A percentile compares a stretch with the other conserved stretches of the same genome.
These are phyloP conservation scores for Auriculariales sp. DNA, from an alignment of 768 basidiomycete genomes.

Conservation along the genomic window DNA sequence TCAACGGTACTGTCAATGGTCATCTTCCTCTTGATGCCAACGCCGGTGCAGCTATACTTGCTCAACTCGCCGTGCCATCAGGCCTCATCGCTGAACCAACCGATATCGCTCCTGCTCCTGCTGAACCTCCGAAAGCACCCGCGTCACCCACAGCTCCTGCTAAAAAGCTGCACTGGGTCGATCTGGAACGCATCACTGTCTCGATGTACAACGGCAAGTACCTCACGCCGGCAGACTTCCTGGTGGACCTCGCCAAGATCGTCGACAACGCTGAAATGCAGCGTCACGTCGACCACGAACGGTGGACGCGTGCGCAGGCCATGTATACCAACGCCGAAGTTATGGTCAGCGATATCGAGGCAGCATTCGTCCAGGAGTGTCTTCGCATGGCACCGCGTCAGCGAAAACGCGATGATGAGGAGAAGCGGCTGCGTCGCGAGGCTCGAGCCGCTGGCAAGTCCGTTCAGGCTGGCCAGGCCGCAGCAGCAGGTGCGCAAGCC, in stretches of 20 bases:
- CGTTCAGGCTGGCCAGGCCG: conserved; percentile 15
- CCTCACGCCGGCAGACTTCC: conserved; percentile 76
- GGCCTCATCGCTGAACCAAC: no score
- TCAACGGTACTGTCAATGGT: conserved; percentile 27
- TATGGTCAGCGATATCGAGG: conserved; percentile 76
- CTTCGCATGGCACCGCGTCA: conserved; percentile 75
- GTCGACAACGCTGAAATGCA: conserved; percentile 54
- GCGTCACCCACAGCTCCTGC: conserved; percentile 22
- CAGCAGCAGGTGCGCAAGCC: conserved; percentile 26
- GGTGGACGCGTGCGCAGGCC: conserved; percentile 68
- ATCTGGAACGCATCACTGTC: conserved; percentile 80
- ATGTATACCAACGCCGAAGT: conserved; percentile 82
- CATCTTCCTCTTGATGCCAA: conserved; percentile 8
- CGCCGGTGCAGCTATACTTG: no score
- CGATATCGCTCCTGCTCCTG: conserved; percentile 8
- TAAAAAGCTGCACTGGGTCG: conserved; percentile 59
- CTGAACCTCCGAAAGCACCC: conserved; percentile 21
- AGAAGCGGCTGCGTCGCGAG: conserved; percentile 11
- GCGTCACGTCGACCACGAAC: conserved; percentile 48
- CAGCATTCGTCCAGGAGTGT: conserved; percentile 65
- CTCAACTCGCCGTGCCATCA: conserved; percentile 1
- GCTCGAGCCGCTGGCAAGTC: conserved; percentile 20
- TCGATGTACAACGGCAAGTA: conserved; percentile 78
- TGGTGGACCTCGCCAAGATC: conserved; percentile 69
- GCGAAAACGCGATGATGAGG: conserved; percentile 44